Conservation (phyloP, 2,329 filamentous ascomycete genomes). For the Neonectria sp. region DNA sequence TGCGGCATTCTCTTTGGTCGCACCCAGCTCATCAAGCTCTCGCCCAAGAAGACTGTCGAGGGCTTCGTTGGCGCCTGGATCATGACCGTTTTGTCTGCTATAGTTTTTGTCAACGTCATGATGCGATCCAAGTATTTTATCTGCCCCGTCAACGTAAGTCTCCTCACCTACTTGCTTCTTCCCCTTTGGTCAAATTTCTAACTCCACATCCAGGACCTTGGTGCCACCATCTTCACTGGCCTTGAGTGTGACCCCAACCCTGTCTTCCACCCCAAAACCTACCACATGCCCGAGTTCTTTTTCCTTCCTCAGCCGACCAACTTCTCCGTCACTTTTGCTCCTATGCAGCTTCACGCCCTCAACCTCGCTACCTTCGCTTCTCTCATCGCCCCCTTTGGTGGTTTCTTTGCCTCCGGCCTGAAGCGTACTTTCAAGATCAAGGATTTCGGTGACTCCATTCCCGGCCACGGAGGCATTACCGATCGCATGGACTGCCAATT, state of each 20-base stretch:
- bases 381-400: slow-evolving; percentile 95
- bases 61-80: slow-evolving; percentile 97
- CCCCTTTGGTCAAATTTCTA: neutral
- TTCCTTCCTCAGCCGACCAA: slow-evolving; percentile 74
- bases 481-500: slow-evolving; percentile 99
- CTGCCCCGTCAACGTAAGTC: slow-evolving; percentile 88
- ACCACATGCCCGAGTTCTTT: slow-evolving; percentile 80
- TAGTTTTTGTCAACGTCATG: slow-evolving; percentile 85
- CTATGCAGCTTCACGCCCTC: slow-evolving; percentile 94
- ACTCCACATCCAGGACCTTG: slow-evolving; percentile 75
- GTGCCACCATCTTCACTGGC: slow-evolving; percentile 92
- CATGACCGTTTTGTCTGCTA: slow-evolving; percentile 90
- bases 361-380: slow-evolving; percentile 94
- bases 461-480: slow-evolving; percentile 97
- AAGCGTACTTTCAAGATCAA: slow-evolving; percentile 99
- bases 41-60: slow-evolving; percentile 99
- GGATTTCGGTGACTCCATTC: slow-evolving; percentile 98
- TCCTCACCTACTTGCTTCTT: neutral
- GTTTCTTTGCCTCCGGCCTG: slow-evolving; percentile 97
- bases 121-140: slow-evolving; percentile 97
- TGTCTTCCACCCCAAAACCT: slow-evolving; percentile 85
- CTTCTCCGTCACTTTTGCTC: slow-evolving; percentile 81
- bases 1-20: slow-evolving; percentile 97
- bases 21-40: slow-evolving; percentile 97
- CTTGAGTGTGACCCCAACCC: slow-evolving; percentile 93